Percentiles rank a stretch among this genome's conserved stretches.
Evolutionary conservation across 441 rosid species (phyloP).

Genomic region (Euphorbia celastroides): DNA sequence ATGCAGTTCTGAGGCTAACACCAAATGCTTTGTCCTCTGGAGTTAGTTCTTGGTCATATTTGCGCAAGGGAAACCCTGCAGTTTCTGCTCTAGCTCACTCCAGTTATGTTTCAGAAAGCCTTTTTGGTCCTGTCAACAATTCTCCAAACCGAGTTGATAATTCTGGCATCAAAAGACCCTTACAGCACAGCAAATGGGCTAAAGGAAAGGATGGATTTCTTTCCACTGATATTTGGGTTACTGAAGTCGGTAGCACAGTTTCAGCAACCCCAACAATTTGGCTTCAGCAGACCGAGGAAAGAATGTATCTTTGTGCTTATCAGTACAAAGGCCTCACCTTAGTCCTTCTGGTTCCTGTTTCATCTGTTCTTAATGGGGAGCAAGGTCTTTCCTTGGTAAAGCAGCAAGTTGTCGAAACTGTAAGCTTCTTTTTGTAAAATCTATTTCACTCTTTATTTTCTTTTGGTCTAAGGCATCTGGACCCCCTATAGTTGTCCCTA

Average conservation of each 20-base stretch:
- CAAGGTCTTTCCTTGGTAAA: slow-evolving; percentile 59
- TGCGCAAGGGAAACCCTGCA: slow-evolving; percentile 50
- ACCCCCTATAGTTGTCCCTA: too few species aligned
- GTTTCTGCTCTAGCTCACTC: slow-evolving; percentile 27
- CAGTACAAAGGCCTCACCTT: slow-evolving; percentile 69
- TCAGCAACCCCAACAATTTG: slow-evolving; percentile 60
- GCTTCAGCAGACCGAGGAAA: slow-evolving; percentile 70
- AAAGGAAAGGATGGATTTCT: slow-evolving; percentile 93
- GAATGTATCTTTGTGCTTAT: slow-evolving; percentile 74
- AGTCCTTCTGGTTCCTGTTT: slow-evolving; percentile 68
- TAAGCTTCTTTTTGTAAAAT: too few species aligned
- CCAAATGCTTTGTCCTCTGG: slow-evolving; percentile 61
- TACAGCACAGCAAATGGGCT: slow-evolving; percentile 68
- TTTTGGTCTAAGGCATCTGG: too few species aligned
- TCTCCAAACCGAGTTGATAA: slow-evolving; percentile 34
- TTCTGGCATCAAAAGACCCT: slow-evolving; percentile 51
- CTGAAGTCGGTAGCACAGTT: slow-evolving; percentile 40
- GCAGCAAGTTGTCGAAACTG: slow-evolving; percentile 78
- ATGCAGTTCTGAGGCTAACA: slow-evolving; percentile 66
- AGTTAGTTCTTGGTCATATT: slow-evolving; percentile 73
- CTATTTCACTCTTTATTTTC: too few species aligned
- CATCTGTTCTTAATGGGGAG: slow-evolving; percentile 60
- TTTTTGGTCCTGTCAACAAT: slow-evolving; percentile 33
- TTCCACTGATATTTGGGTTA: slow-evolving; percentile 65
- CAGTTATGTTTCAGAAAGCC: slow-evolving; percentile 37